Evolutionary conservation across 176 grass and related monocot genomes (phyloP).

Genomic region (Cocos nucifera): DNA sequence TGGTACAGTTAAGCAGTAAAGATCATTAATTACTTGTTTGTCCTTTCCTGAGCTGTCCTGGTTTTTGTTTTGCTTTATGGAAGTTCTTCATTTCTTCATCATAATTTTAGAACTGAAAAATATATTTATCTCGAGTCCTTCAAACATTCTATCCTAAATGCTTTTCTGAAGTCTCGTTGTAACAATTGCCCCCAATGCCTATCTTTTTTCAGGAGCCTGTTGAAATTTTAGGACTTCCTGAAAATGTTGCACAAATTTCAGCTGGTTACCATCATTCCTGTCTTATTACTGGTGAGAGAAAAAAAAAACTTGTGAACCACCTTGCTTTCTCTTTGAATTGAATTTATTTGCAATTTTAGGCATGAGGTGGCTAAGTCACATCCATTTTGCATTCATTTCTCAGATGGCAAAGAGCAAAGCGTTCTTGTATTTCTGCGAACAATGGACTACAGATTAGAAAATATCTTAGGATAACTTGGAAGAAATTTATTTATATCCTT

Average conservation of each 20-base stretch:
- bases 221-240: slow-evolving; percentile 66
- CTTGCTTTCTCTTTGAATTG: background rate
- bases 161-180: background rate
- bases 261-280: slow-evolving; percentile 81
- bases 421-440: no score
- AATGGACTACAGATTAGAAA: no score
- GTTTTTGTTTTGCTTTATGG: background rate
- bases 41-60: background rate
- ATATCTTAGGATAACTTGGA: no score
- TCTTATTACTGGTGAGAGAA: slow-evolving; percentile 66
- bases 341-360: no score
- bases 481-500: no score
- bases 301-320: slow-evolving; percentile 1
- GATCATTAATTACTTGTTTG: background rate
- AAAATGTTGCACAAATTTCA: slow-evolving; percentile 53
- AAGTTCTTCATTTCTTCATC: no score
- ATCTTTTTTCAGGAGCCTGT: slow-evolving; percentile 48
- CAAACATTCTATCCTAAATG: no score
- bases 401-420: no score
- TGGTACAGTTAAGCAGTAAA: no score
- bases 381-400: background rate
- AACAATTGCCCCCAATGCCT: background rate
- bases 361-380: background rate
- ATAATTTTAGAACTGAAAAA: no score
- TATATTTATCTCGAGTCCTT: no score